Base-by-base conservation (phyloP, 805 yeast genomes). In the Zygotorulaspora sp. region DNA sequence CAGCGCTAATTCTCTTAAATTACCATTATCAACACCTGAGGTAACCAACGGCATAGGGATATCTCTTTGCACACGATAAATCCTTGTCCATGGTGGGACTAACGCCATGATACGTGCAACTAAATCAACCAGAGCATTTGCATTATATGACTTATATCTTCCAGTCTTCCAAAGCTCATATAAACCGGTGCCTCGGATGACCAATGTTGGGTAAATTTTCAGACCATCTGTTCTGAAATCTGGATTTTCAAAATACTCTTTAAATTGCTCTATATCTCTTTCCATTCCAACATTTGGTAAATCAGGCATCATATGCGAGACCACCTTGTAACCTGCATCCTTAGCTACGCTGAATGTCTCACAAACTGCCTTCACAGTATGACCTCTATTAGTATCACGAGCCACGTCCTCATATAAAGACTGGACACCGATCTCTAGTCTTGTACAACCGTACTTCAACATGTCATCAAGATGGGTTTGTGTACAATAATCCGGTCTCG, bases 261-360 rank as follows among this genome's bases (percentile, higher is more conserved):
- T 78, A 58, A 92, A 92, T 66, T 92, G 98, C 56, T 88, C 96
- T 42, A 90, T 68, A 61, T 92, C 98, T 61, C 98, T 77, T 65
- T 92, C 98, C 95, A 90, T 86, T 13, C 97, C 98, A 42, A 92
- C 97, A 56, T 92, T 92, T 12, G 98, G 98, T 53, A 92, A 71
- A 69, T 92, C 98, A 11, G 98, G 98, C 98, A 92, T 92, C 98
- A 92, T 92, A 66, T 92, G 98, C 48, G 95, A 80, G 16, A 92
- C 98, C 37, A 92, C 95, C 61, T 92, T 92, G 65, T 89, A 92
- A 10, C 98, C 98, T 1, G 98, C 90, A 63, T 92, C 98, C 60
- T 92, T 92, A n/a, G 97, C 95, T 31, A 83, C 77, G 1, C 86
- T 85, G 68, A 92, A 92, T 0, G 97, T 92, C 57, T 90, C 95